These are phyloP conservation scores for Quercus engelmannii DNA, from an alignment of 306 rosid species.

Conservation along the genomic window DNA sequence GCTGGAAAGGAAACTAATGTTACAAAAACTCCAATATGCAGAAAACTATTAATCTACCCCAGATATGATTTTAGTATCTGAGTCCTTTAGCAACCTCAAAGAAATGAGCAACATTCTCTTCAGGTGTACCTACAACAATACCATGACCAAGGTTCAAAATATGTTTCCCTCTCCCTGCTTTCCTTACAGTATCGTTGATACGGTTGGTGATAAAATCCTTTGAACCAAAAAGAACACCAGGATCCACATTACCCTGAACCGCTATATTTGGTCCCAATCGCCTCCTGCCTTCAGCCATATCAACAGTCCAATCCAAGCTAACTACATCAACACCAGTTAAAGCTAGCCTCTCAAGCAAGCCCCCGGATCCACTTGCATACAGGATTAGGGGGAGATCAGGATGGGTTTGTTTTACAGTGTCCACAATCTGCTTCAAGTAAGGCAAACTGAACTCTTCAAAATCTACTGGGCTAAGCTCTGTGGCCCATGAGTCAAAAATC, in stretches of 20 bases:
- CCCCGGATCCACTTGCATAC: conserved; percentile 97
- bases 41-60: conserved; percentile 4
- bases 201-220: conserved; percentile 79
- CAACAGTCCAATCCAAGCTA: conserved; percentile 98
- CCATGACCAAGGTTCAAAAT: conserved; percentile 69
- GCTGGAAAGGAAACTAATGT: neutral
- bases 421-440: conserved; percentile 87
- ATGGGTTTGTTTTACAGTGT: conserved; percentile 70
- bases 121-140: conserved; percentile 44
- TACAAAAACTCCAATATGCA: conserved; percentile 16
- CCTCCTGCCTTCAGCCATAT: conserved; percentile 91
- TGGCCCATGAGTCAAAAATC: conserved; percentile 95
- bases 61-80: conserved; percentile 45
- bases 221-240: conserved; percentile 95
- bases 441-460: conserved; percentile 96
- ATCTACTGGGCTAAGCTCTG: conserved; percentile 89
- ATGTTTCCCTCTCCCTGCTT: conserved; percentile 80
- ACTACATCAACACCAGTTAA: conserved; percentile 86
- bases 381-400: conserved; percentile 88
- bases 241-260: conserved; percentile 96
- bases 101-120: conserved; percentile 81
- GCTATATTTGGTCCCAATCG: conserved; percentile 73
- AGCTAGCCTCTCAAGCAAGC: conserved; percentile 86
- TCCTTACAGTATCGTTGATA: conserved; percentile 78
- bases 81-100: conserved; percentile 91